phyloP scores from a whole-genome alignment of 306 rosid genomes.

The Casuarina glauca region DNA sequence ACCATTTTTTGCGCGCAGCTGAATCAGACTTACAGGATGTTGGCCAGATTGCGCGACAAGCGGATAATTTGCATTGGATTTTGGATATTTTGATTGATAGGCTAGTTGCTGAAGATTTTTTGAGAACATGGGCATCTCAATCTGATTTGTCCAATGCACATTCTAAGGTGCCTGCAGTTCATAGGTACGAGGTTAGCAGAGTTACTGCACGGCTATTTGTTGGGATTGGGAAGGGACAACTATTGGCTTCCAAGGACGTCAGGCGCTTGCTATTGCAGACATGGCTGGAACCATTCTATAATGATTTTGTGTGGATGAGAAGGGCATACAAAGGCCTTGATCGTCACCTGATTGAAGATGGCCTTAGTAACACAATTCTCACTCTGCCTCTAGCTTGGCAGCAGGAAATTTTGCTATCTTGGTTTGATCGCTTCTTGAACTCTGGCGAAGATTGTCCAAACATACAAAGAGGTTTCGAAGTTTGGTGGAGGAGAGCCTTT shows the following conservation, averaged over 20 bases:
- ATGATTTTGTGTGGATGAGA: constrained; percentile 98
- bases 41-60: constrained; percentile 81
- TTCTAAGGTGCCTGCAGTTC: constrained; percentile 81
- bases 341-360: constrained; percentile 90
- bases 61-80: constrained; percentile 93
- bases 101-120: constrained; percentile 91
- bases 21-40: constrained; percentile 63
- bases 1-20: constrained; percentile 59
- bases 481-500: constrained; percentile 99
- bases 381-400: constrained; percentile 94
- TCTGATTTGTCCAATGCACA: constrained; percentile 77
- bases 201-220: constrained; percentile 89
- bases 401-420: constrained; percentile 89
- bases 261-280: constrained; percentile 79
- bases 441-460: constrained; percentile 98
- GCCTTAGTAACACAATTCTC: constrained; percentile 94
- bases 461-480: constrained; percentile 92
- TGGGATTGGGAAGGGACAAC: constrained; percentile 89
- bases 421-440: constrained; percentile 93
- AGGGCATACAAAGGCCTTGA: constrained; percentile 90
- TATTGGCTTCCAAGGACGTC: constrained; percentile 84
- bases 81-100: constrained; percentile 91
- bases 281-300: constrained; percentile 92
- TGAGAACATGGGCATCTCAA: constrained; percentile 86
- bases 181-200: constrained; percentile 87